Conservation (phyloP, 768 basidiomycete genomes). For the Termitomyces heimii region DNA sequence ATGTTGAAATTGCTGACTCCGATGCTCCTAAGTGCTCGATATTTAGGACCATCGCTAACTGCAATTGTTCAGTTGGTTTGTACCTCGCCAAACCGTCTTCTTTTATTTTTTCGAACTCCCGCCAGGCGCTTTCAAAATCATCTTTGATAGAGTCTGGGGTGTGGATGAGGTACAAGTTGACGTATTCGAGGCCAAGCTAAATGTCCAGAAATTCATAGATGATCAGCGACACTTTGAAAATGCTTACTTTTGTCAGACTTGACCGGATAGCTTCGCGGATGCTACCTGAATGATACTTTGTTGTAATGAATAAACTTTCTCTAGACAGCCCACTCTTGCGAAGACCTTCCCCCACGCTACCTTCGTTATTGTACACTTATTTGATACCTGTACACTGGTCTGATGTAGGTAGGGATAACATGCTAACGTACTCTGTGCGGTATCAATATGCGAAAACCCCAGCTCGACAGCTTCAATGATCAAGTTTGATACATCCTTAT, state of each 20-base stretch:
- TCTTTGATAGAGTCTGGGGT: slow-evolving; percentile 25
- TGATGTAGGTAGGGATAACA: slow-evolving; percentile 10
- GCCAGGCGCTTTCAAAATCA: slow-evolving; percentile 41
- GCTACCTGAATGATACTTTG: slow-evolving; percentile 43
- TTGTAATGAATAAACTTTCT: slow-evolving; percentile 44
- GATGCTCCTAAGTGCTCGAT: slow-evolving; percentile 6
- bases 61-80: slow-evolving; percentile 1
- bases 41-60: neutral
- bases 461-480: slow-evolving; percentile 11
- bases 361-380: slow-evolving; percentile 32
- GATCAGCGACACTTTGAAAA: neutral
- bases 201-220: neutral
- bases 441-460: slow-evolving; percentile 18
- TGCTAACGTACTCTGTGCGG: slow-evolving; percentile 15
- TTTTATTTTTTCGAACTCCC: slow-evolving; percentile 48
- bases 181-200: slow-evolving; percentile 53
- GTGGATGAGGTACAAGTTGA: slow-evolving; percentile 74
- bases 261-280: slow-evolving; percentile 34
- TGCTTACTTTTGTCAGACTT: slow-evolving; percentile 44
- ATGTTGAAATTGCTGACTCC: slow-evolving; percentile 68
- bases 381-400: neutral
- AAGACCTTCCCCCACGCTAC: slow-evolving; percentile 34
- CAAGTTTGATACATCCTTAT: slow-evolving; percentile 6
- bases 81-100: slow-evolving; percentile 38
- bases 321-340: slow-evolving; percentile 41